A percentile compares a stretch with the other conserved stretches of the same genome.
These are phyloP conservation scores for Alternaria conjuncta DNA, from an alignment of 2,329 filamentous ascomycete genomes.

Conservation along the genomic window DNA sequence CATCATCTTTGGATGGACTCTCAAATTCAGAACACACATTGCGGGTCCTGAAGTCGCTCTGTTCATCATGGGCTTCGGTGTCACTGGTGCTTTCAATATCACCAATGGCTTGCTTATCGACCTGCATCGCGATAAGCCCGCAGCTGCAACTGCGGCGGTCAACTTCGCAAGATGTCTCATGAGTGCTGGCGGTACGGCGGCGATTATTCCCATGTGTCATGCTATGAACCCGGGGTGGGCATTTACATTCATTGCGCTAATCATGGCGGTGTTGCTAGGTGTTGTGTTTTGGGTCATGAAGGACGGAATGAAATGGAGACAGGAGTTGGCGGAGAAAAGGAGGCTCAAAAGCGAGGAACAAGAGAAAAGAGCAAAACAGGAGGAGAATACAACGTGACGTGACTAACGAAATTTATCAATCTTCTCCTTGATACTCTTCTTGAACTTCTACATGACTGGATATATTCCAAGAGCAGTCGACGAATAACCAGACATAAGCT, in stretches of 20 bases:
- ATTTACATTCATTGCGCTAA: slow-evolving; percentile 51
- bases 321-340: slow-evolving; percentile 25
- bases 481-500: background rate
- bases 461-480: no score
- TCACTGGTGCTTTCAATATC: slow-evolving; percentile 60
- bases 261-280: slow-evolving; percentile 33
- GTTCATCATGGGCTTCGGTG: slow-evolving; percentile 59
- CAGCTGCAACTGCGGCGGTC: slow-evolving; percentile 50
- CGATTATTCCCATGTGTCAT: slow-evolving; percentile 52
- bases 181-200: slow-evolving; percentile 46
- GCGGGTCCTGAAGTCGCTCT: slow-evolving; percentile 57
- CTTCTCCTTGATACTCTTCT: background rate
- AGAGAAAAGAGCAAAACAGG: background rate
- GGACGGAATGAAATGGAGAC: slow-evolving; percentile 40
- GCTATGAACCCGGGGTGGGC: slow-evolving; percentile 54
- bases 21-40: slow-evolving; percentile 46
- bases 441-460: no score
- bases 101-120: slow-evolving; percentile 56
- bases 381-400: background rate
- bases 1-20: slow-evolving; percentile 53
- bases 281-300: slow-evolving; percentile 42
- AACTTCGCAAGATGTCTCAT: slow-evolving; percentile 48
- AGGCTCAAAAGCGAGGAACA: slow-evolving; percentile 11
- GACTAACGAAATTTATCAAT: background rate
- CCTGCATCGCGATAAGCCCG: slow-evolving; percentile 48